A percentile compares a stretch with the other conserved stretches of the same genome.
These are phyloP conservation scores for Candida chilensis DNA, from an alignment of 805 yeast species.

Conservation along the genomic window DNA sequence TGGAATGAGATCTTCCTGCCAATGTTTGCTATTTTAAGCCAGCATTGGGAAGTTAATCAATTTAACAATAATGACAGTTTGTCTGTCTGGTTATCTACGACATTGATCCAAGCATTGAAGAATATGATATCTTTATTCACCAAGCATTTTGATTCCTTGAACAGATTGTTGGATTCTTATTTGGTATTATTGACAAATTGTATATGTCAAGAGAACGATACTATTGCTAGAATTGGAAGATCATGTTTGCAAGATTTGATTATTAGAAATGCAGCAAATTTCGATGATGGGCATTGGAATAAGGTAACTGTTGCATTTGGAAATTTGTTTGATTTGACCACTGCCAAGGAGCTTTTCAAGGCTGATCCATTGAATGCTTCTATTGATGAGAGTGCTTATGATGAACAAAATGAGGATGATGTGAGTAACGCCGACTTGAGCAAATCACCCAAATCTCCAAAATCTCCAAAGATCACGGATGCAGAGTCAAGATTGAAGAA, in stretches of 20 bases:
- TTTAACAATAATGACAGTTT: conserved; percentile 71
- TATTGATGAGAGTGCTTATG: conserved; percentile 20
- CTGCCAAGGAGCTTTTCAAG: conserved; percentile 77
- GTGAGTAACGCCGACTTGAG: conserved; percentile 7
- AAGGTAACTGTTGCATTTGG: conserved; percentile 57
- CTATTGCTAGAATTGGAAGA: conserved; percentile 91
- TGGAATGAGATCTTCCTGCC: conserved; percentile 82
- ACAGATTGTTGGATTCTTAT: conserved; percentile 68
- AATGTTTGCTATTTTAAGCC: conserved; percentile 71
- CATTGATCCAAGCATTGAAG: conserved; percentile 90
- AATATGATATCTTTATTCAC: conserved; percentile 79
- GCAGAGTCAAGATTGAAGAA: conserved; percentile 28
- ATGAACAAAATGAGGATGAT: conserved; percentile 20
- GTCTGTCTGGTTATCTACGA: conserved; percentile 94
- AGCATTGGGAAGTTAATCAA: conserved; percentile 64
- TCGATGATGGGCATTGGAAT: conserved; percentile 65
- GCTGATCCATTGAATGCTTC: conserved; percentile 41
- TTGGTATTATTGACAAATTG: conserved; percentile 74
- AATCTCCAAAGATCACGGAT: conserved; percentile 9
- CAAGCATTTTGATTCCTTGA: conserved; percentile 71
- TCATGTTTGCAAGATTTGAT: conserved; percentile 78
- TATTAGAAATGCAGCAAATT: conserved; percentile 62
- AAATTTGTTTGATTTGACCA: conserved; percentile 68
- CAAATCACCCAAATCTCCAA: conserved; percentile 4
- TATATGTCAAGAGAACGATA: conserved; percentile 94